Evolutionary conservation across 2,329 filamentous ascomycete species (phyloP), one percentile per base, ranked within the genome.

Genomic region (Curvularia sp.): DNA sequence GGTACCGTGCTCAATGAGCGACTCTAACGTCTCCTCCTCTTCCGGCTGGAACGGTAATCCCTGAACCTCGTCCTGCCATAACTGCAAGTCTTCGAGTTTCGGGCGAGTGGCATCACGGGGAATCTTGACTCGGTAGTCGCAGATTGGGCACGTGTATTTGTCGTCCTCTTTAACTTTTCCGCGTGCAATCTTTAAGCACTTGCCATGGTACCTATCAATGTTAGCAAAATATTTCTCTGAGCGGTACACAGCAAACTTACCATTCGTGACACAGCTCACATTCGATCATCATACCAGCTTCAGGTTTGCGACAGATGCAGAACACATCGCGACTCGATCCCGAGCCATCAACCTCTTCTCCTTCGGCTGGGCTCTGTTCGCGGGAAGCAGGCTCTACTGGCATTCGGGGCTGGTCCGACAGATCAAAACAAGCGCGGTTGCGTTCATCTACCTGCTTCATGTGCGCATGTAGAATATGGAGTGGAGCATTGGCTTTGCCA

Each of bases 241-340:
- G n/a, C n/a, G 18, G 1, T 49, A 5, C 3, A 3, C 20, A 49
- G 20, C 20, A 7, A 31, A 82, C 88, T 82, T 77, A 93, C 95
- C 95, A 99, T 81, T 99, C 95, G 72, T 97, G 94, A 78, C 95
- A 99, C 39, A 97, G 84, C 75, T 98, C 95, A 75, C 95, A 99
- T 78, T 99, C 95, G 69, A 99, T 98, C 95, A 99, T 99, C 90
- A 98, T 96, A 51, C 95, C 95, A 38, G 94, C 93, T 78, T 99
- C 95, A 6, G 92, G 87, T 63, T 89, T 92, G 59, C 95, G 88
- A 79, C 95, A 99, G 66, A 99, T 97, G 77, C 95, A 99, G 76
- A 98, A 99, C 0, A 98, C 94, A 74, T 98, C 93, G 80, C 88
- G 73, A 82, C 77, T 82, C 47, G 80, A 81, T 39, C 75, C 77